Conservation (phyloP, 192 early-diverging fungal genomes). For the Pilaira anomala region DNA sequence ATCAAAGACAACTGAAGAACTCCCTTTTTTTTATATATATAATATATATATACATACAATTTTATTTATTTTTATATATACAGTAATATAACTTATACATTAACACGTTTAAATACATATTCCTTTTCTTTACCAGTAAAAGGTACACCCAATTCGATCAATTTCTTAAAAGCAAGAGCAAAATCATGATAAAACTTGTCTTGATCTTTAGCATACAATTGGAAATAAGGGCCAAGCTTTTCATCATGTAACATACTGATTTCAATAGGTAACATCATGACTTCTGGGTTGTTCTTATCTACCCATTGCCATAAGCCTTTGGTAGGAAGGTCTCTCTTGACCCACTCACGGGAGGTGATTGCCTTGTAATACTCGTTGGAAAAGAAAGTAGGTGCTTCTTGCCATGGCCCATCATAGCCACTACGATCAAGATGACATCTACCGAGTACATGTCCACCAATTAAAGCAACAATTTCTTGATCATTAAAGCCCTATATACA, state of each 20-base stretch:
- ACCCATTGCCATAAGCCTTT: slow-evolving; percentile 82
- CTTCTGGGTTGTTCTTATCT: slow-evolving; percentile 65
- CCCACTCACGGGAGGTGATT: slow-evolving; percentile 78
- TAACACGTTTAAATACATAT: slow-evolving; percentile 61
- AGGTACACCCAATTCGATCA: slow-evolving; percentile 82
- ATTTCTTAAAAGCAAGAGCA: slow-evolving; percentile 76
- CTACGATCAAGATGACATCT: slow-evolving; percentile 73
- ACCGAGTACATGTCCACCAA: slow-evolving; percentile 75
- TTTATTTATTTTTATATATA: too few species aligned
- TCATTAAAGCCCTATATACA: slow-evolving; percentile 51
- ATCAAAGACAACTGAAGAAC: too few species aligned
- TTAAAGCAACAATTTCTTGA: slow-evolving; percentile 80
- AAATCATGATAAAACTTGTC: slow-evolving; percentile 91
- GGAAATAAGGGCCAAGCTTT: slow-evolving; percentile 70
- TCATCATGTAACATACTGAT: slow-evolving; percentile 55
- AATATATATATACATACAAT: too few species aligned
- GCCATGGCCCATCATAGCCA: slow-evolving; percentile 90
- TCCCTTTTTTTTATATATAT: too few species aligned
- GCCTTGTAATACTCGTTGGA: slow-evolving; percentile 87
- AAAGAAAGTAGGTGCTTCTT: slow-evolving; percentile 80
- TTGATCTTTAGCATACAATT: slow-evolving; percentile 84
- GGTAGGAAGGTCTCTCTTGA: slow-evolving; percentile 69
- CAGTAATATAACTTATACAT: too few species aligned
- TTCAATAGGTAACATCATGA: slow-evolving; percentile 67
- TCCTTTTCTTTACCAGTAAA: slow-evolving; percentile 65